Evolutionary conservation across 129 eudicot genomes (phyloP).

Genomic region (Smallanthus sonchifolius): DNA sequence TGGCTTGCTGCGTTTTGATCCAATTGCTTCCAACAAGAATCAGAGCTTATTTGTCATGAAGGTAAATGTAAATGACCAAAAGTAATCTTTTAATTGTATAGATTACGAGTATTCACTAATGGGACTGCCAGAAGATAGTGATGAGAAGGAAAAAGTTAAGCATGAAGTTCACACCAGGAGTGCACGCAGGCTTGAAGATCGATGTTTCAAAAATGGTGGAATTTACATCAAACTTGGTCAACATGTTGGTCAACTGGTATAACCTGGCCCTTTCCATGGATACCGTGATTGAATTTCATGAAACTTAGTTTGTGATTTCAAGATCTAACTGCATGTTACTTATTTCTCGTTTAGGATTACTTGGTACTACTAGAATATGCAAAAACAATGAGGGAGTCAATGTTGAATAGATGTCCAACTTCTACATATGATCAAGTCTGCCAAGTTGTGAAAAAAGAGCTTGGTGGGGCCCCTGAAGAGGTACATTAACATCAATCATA

Average conservation of each 20-base stretch:
- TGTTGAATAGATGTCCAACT: conserved; percentile 90
- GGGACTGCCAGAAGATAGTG: conserved; percentile 80
- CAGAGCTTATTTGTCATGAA: no score
- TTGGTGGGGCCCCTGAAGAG: conserved; percentile 86
- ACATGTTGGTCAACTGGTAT: conserved; percentile 91
- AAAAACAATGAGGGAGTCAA: conserved; percentile 76
- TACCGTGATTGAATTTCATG: conserved; percentile 3
- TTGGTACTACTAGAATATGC: conserved; percentile 84
- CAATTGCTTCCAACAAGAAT: no score
- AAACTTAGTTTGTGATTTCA: conserved; percentile 3
- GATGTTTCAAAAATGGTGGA: conserved; percentile 94
- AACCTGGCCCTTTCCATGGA: conserved; percentile 4
- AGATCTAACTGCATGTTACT: not conserved
- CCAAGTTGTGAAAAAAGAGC: conserved; percentile 86
- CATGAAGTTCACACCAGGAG: conserved; percentile 79
- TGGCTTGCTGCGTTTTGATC: no score
- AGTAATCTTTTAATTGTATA: conserved; percentile 11
- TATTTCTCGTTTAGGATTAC: conserved; percentile 54
- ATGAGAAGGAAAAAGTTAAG: conserved; percentile 60
- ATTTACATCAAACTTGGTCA: conserved; percentile 96
- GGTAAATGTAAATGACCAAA: not conserved
- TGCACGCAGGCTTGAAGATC: conserved; percentile 75
- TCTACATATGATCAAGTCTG: conserved; percentile 86
- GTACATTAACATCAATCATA: conserved; percentile 30
- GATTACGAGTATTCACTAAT: conserved; percentile 82